phyloP scores from a whole-genome alignment of 345 rosid species.

The Dipteronia dyeriana region DNA sequence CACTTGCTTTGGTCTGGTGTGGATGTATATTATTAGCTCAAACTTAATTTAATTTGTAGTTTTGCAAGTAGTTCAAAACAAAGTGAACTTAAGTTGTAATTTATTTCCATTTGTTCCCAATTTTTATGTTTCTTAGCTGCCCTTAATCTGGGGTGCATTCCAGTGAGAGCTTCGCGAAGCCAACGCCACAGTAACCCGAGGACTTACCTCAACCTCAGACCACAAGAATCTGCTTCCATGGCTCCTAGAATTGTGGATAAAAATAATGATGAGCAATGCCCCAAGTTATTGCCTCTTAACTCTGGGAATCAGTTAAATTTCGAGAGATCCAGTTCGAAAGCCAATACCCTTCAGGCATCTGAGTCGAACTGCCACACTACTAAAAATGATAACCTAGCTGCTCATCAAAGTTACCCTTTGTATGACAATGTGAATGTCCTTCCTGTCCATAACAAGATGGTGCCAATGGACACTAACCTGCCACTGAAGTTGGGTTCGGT shows the following conservation, averaged over 20 bases:
- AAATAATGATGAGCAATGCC: conserved; percentile 35
- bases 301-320: conserved; percentile 34
- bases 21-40: conserved; percentile 14
- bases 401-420: conserved; percentile 44
- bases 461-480: conserved; percentile 37
- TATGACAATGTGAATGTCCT: conserved; percentile 38
- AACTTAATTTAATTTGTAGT: conserved; percentile 4
- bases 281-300: conserved; percentile 31
- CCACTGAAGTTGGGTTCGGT: conserved; percentile 49
- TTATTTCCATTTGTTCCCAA: background rate
- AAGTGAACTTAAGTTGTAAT: background rate
- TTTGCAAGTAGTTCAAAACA: conserved; percentile 1
- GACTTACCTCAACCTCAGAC: conserved; percentile 73
- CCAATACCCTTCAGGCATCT: conserved; percentile 21
- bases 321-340: conserved; percentile 31
- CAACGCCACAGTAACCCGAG: conserved; percentile 85
- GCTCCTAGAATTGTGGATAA: conserved; percentile 37
- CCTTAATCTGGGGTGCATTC: conserved; percentile 87
- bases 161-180: conserved; percentile 95
- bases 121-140: conserved; percentile 61
- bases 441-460: conserved; percentile 32
- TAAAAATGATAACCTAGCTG: conserved; percentile 34
- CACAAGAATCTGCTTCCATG: conserved; percentile 50
- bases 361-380: conserved; percentile 26
- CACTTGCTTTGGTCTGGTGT: conserved; percentile 15